Conservation (phyloP, 495 filamentous ascomycete genomes). For the Neurospora pannonica region DNA sequence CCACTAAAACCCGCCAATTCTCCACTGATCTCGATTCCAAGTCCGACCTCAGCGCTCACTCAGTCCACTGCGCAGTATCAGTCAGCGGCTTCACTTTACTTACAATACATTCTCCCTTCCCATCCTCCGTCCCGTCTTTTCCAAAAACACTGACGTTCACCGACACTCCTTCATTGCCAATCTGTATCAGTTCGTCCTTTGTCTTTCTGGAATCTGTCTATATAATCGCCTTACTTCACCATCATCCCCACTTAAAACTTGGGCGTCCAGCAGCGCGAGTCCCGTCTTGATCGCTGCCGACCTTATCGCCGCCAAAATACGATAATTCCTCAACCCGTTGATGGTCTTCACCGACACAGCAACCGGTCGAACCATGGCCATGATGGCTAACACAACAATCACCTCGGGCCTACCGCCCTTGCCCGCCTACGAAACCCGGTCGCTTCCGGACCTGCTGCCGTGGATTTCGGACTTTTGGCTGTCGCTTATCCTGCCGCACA, state of each 20-base stretch:
- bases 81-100: neutral
- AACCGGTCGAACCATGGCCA: constrained; percentile 13
- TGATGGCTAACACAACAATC: constrained; percentile 38
- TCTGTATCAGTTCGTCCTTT: neutral
- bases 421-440: constrained; percentile 58
- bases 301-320: neutral
- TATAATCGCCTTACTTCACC: neutral
- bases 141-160: neutral
- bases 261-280: neutral
- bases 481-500: constrained; percentile 61
- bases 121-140: neutral
- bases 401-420: constrained; percentile 59
- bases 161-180: neutral
- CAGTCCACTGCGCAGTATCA: neutral
- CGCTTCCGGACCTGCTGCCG: constrained; percentile 60
- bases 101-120: neutral
- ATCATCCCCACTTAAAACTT: neutral
- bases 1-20: neutral
- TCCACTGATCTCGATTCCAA: neutral
- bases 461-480: constrained; percentile 75
- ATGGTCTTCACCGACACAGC: neutral
- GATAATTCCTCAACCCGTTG: neutral
- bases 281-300: neutral
- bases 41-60: neutral
- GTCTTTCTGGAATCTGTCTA: neutral